Percentiles rank a stretch among this genome's conserved stretches.
Evolutionary conservation across 1,284 basidiomycete genomes (phyloP).

Genomic region (Ustilago trichophora): DNA sequence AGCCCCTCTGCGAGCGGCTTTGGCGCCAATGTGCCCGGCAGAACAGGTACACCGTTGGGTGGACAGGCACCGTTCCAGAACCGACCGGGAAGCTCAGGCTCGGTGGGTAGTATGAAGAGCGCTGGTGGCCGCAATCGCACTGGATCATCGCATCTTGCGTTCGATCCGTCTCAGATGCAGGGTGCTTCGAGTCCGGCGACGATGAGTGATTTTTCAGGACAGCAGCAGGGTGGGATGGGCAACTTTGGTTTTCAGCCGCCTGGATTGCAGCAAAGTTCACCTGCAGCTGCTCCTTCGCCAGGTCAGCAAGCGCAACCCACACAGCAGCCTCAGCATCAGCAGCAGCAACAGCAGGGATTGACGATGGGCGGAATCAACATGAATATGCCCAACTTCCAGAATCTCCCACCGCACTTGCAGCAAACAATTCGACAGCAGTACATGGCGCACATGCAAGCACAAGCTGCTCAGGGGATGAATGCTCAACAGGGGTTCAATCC

Average conservation of each 20-base stretch:
- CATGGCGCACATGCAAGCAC: slow-evolving; percentile 40
- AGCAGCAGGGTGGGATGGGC: slow-evolving; percentile 14
- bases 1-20: slow-evolving; percentile 21
- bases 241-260: slow-evolving; percentile 26
- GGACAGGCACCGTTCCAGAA: slow-evolving; percentile 14
- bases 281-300: slow-evolving; percentile 12
- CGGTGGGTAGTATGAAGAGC: slow-evolving; percentile 37
- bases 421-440: slow-evolving; percentile 50
- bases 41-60: slow-evolving; percentile 20
- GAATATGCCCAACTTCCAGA: slow-evolving; percentile 37
- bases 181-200: slow-evolving; percentile 22
- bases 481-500: slow-evolving; percentile 11
- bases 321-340: too few species aligned
- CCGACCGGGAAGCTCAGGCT: slow-evolving; percentile 37
- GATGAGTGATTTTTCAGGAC: slow-evolving; percentile 14
- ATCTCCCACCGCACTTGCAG: slow-evolving; percentile 44
- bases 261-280: slow-evolving; percentile 19
- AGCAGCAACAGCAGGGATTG: slow-evolving; percentile 24
- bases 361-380: slow-evolving; percentile 10
- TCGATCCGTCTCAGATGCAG: slow-evolving; percentile 40
- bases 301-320: slow-evolving; percentile 8
- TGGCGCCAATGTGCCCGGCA: slow-evolving; percentile 4
- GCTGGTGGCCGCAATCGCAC: slow-evolving; percentile 27
- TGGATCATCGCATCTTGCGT: slow-evolving; percentile 20
- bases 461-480: slow-evolving; percentile 16